Percentiles rank a stretch among this genome's conserved stretches.
These are phyloP conservation scores for Pythium dissotocum DNA, from an alignment of 352 stramenopile species.

Conservation along the genomic window DNA sequence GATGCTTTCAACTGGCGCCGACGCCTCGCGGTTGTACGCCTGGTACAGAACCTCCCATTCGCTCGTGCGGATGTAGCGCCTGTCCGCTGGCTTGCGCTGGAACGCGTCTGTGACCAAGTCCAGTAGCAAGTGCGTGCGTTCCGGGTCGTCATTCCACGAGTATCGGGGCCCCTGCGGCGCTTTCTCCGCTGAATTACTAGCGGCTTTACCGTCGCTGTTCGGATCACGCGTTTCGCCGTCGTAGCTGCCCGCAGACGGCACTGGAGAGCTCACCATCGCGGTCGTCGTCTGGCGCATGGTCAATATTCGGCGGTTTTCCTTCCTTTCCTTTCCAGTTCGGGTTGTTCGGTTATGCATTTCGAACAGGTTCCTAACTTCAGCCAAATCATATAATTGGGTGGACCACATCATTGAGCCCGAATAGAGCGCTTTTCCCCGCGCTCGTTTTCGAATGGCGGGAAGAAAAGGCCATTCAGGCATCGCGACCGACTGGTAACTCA, in stretches of 20 bases:
- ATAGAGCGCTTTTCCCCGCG: constrained; percentile 10
- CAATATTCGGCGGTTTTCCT: not conserved
- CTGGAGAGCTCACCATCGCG: not conserved
- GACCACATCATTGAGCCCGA: not conserved
- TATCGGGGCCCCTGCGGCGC: constrained; percentile 1
- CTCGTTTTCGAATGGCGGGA: constrained; percentile 1
- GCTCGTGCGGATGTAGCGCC: constrained; percentile 13
- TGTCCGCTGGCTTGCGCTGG: constrained; percentile 2
- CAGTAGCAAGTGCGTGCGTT: constrained; percentile 13
- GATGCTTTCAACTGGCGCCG: constrained; percentile 16
- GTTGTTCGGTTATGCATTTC: not conserved
- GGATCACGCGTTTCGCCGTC: not conserved
- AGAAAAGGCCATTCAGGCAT: not conserved
- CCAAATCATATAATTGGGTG: not conserved
- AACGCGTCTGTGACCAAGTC: constrained; percentile 12
- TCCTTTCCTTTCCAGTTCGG: not conserved
- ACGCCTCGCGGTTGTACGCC: constrained; percentile 15
- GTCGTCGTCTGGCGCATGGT: constrained; percentile 1
- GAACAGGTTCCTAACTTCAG: not conserved
- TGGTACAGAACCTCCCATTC: constrained; percentile 18
- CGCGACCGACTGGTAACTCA: not conserved
- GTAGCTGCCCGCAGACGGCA: not conserved
- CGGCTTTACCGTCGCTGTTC: not conserved
- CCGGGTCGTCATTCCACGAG: constrained; percentile 13
- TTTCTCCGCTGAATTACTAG: not conserved